phyloP scores from a whole-genome alignment of 2,329 filamentous ascomycete species.

The Blastomyces parvus region DNA sequence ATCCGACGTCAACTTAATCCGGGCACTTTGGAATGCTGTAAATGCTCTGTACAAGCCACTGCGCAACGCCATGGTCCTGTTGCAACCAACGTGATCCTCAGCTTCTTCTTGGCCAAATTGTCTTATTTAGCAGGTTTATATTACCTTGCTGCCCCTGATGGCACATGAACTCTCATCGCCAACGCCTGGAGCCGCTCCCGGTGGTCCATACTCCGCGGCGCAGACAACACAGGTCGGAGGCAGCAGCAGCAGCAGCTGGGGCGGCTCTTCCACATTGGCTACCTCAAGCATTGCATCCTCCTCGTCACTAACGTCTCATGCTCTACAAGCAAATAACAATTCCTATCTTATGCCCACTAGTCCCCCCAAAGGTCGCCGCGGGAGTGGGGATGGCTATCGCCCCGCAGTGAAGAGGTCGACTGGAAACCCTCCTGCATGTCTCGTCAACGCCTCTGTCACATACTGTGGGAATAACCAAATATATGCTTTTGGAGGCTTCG shows the following conservation, averaged over 20 bases:
- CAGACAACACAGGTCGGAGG: constrained; percentile 4
- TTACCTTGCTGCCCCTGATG: not conserved
- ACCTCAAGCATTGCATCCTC: constrained; percentile 5
- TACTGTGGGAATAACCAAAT: constrained; percentile 97
- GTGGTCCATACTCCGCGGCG: not conserved
- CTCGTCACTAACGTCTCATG: constrained; percentile 21
- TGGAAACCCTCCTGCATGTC: constrained; percentile 76
- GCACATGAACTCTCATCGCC: constrained; percentile 2
- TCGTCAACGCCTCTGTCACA: constrained; percentile 98
- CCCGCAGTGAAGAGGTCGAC: constrained; percentile 72
- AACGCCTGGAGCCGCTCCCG: not conserved
- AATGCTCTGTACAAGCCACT: not conserved
- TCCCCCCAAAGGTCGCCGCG: constrained; percentile 56
- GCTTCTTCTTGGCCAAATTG: not conserved
- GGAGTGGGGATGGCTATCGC: constrained; percentile 63
- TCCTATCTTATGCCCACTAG: constrained; percentile 89
- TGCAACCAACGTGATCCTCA: not conserved
- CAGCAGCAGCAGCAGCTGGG: constrained; percentile 4
- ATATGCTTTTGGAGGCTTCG: constrained; percentile 95
- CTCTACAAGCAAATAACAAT: constrained; percentile 47
- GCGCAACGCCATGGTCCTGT: not conserved
- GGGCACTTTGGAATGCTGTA: too few species aligned
- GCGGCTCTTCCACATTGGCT: constrained; percentile 2
- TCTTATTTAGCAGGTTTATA: not conserved
- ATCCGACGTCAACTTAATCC: not conserved